Evolutionary conservation across 371 early-diverging fungal species (phyloP).

Genomic region (Apophysomyces sp.): DNA sequence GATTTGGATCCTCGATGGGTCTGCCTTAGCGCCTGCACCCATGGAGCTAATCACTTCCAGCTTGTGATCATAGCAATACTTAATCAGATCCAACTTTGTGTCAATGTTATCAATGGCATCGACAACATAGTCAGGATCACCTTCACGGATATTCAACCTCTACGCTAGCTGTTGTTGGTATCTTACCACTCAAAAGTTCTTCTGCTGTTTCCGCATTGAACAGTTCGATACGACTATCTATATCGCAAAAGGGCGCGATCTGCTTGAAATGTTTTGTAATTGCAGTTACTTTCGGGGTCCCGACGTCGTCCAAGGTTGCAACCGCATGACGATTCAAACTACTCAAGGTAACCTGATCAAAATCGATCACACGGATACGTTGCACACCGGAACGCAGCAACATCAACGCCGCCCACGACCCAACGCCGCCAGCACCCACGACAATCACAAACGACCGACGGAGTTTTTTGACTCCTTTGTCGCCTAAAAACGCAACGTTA

Average conservation of each 20-base stretch:
- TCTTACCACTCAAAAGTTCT: constrained; percentile 64
- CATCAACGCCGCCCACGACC: constrained; percentile 90
- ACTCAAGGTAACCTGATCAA: constrained; percentile 93
- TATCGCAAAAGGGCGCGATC: constrained; percentile 76
- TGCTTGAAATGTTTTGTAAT: constrained; percentile 69
- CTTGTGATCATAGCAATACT: constrained; percentile 75
- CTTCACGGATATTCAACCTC: constrained; percentile 10
- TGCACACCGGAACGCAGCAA: constrained; percentile 87
- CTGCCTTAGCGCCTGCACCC: constrained; percentile 95
- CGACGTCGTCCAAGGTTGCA: constrained; percentile 86
- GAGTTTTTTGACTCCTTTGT: constrained; percentile 67
- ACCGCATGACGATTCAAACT: constrained; percentile 92
- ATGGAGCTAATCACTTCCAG: constrained; percentile 85
- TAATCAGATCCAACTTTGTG: constrained; percentile 87
- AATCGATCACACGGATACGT: constrained; percentile 88
- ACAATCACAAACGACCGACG: constrained; percentile 84
- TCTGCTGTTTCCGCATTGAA: constrained; percentile 73
- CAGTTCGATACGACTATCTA: constrained; percentile 78
- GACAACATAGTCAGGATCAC: constrained; percentile 74
- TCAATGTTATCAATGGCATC: constrained; percentile 96
- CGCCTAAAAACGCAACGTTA: constrained; percentile 86
- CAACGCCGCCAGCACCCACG: constrained; percentile 96
- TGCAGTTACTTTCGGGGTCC: constrained; percentile 82
- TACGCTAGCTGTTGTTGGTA: constrained; percentile 12
- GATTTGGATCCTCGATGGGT: constrained; percentile 91